Evolutionary conservation across 805 yeast genomes (phyloP).

Genomic region (Teunomyces atbi): DNA sequence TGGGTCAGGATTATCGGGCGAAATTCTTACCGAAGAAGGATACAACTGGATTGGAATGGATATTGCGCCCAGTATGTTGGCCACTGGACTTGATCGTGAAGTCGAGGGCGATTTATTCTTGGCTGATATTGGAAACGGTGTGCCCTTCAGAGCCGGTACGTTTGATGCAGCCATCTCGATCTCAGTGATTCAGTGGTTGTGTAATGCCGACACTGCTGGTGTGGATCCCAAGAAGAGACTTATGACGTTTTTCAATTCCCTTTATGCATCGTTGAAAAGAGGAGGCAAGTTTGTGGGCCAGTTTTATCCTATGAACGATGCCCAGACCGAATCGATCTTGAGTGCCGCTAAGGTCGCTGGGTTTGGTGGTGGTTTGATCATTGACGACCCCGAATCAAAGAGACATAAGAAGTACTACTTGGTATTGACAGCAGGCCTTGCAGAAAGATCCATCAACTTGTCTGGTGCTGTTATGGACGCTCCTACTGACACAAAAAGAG

Average conservation of each 20-base stretch:
- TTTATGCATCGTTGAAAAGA: constrained; percentile 80
- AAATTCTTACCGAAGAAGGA: constrained; percentile 89
- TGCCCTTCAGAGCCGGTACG: constrained; percentile 93
- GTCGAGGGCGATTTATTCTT: constrained; percentile 91
- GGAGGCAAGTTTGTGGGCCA: constrained; percentile 98
- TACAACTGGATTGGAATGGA: constrained; percentile 96
- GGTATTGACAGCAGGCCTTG: constrained; percentile 82
- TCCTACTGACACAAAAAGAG: constrained; percentile 41
- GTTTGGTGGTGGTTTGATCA: constrained; percentile 91
- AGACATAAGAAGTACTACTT: constrained; percentile 88
- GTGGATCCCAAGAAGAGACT: constrained; percentile 84
- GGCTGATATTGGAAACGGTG: constrained; percentile 90
- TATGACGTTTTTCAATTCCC: constrained; percentile 78
- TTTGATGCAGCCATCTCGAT: constrained; percentile 96
- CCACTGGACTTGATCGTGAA: constrained; percentile 88
- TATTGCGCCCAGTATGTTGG: constrained; percentile 93
- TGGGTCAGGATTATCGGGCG: constrained; percentile 96
- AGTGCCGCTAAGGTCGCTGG: constrained; percentile 91
- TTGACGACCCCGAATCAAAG: constrained; percentile 91
- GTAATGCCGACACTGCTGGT: constrained; percentile 85
- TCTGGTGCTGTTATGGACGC: constrained; percentile 81
- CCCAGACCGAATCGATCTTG: constrained; percentile 73
- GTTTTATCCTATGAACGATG: constrained; percentile 90
- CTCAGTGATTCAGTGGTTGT: constrained; percentile 96
- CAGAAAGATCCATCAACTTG: constrained; percentile 73